Base-by-base conservation (phyloP, 2,329 filamentous ascomycete genomes). In the Penicillium carneum region DNA sequence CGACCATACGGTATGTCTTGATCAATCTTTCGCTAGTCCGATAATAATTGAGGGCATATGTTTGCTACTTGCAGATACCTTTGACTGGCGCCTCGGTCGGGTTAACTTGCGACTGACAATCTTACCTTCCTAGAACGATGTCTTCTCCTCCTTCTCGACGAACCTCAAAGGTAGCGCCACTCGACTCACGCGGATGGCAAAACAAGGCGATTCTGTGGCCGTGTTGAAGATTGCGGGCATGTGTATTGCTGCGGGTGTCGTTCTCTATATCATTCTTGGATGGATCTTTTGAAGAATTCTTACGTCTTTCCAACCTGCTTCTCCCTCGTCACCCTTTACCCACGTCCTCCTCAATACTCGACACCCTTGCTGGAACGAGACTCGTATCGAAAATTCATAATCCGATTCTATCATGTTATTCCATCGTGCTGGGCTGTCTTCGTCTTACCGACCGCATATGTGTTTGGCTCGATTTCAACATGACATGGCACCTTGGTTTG, bases 211-310 rank as follows among this genome's bases (percentile, higher is more conserved):
- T 79, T 94, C 92, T 71, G 86, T 97, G 42, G 94, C 95, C 16
- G 89, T 98, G 41, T 79, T 99, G 63, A 97, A 97, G 78, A 83
- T 99, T 50, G 88, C 93, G 0, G 94, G 87, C 26, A 96, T 97
- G 41, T 84, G 96, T 26, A 84, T 94, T 45, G 92, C 81, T 7
- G 78, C 82, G 9, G 88, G 96, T 48, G 71, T 98, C 55, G 77
- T 93, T 59, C 73, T 97, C 41, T 98, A 91, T 79, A 93, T 93
- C 74, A 79, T 89, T 12, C 80, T 84, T 68, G 86, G 86, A 67
- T 83, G 88, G 76, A 81, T 92, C 57, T 86, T 91, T 43, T 80
- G 63, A 66, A 36, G 51, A 23, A 8, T 2, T 12, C 4, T 9
- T 18, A 10, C 12, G 12, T 48, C 33, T 3, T 38, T 31, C 1